A percentile compares a stretch with the other conserved stretches of the same genome.
Conservation (phyloP, 2,329 filamentous ascomycete species). For the Aspergillus pseudotamarii region DNA sequence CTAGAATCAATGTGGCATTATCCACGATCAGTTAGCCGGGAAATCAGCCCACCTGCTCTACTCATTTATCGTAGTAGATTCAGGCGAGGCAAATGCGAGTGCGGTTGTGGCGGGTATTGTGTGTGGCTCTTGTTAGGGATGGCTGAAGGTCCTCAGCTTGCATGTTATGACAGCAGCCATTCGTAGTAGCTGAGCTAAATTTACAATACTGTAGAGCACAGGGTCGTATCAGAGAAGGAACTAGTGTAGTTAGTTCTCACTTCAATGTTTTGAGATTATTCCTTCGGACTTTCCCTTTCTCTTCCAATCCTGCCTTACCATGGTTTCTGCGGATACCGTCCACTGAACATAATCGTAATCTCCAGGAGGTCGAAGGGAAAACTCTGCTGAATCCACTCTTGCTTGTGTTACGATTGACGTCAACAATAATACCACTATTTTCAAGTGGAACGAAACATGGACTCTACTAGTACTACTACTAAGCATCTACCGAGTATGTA, state of each 20-base stretch:
- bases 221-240: not conserved
- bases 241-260: no score
- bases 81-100: conserved; percentile 11
- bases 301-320: not conserved
- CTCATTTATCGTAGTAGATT: not conserved
- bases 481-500: not conserved
- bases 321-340: not conserved
- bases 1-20: conserved; percentile 14
- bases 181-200: not conserved
- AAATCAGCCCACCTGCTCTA: conserved; percentile 8
- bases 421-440: not conserved
- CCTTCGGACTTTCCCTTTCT: not conserved
- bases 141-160: not conserved
- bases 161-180: conserved; percentile 4
- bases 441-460: not conserved
- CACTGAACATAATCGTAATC: not conserved
- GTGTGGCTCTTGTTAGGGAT: conserved; percentile 3
- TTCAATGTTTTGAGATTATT: not conserved
- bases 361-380: not conserved
- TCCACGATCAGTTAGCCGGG: not conserved
- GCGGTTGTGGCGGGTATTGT: conserved; percentile 17
- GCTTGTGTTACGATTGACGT: not conserved
- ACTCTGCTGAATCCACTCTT: not conserved
- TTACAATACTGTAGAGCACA: not conserved
- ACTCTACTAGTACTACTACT: not conserved